Conservation (phyloP, 768 basidiomycete species). For the Amanita rimosa region DNA sequence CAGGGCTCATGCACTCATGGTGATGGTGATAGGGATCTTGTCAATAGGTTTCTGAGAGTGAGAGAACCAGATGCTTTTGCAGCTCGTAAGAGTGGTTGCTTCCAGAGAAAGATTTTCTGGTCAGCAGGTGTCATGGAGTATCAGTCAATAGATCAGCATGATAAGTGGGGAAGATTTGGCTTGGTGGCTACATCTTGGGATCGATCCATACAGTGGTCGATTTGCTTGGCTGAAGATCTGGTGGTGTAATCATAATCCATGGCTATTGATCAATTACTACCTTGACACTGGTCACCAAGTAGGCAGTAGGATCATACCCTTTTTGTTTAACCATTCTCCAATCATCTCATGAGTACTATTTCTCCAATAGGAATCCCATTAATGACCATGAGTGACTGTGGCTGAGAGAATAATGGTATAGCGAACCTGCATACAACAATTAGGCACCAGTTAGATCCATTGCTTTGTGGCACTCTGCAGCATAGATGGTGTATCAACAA, state of each 20-base stretch:
- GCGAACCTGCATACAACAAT: not conserved
- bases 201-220: constrained; percentile 24
- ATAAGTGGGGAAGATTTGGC: constrained; percentile 18
- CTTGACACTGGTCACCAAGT: too few relatives aligned
- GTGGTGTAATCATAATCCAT: constrained; percentile 27
- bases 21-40: not conserved
- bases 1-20: too few relatives aligned
- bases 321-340: too few relatives aligned
- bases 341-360: too few relatives aligned
- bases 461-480: constrained; percentile 14
- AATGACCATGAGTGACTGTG: constrained; percentile 22
- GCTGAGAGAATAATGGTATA: not conserved
- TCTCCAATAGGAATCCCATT: constrained; percentile 25
- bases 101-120: not conserved
- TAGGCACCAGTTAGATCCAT: not conserved
- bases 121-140: too few relatives aligned
- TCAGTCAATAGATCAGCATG: constrained; percentile 17
- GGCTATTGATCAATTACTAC: too few relatives aligned
- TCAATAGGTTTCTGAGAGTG: not conserved
- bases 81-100: not conserved
- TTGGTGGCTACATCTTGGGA: constrained; percentile 20
- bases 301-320: too few relatives aligned
- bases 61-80: not conserved
- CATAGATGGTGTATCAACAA: constrained; percentile 18
- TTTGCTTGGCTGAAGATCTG: constrained; percentile 29